phyloP scores from a whole-genome alignment of 148 eudicot genomes.

The Gaultheria prostrata region DNA sequence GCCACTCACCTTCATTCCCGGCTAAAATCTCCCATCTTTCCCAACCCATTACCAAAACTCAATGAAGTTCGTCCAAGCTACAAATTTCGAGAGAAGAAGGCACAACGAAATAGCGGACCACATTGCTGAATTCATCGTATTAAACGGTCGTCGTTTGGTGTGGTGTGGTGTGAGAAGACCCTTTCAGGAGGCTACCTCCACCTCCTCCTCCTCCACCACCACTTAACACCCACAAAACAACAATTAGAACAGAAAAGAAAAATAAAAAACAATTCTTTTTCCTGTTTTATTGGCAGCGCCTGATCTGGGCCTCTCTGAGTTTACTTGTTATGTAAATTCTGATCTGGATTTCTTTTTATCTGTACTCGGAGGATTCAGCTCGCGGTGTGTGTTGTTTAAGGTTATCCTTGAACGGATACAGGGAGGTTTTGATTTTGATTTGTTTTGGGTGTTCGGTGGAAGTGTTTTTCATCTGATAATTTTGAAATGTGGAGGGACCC shows the following conservation, averaged over 20 bases:
- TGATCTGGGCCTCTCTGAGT: slow-evolving; percentile 30
- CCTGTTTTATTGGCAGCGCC: slow-evolving; percentile 11
- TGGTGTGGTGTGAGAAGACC: not conserved
- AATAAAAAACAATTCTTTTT: not conserved
- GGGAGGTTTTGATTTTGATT: slow-evolving; percentile 10
- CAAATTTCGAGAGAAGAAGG: not conserved
- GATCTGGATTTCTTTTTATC: slow-evolving; percentile 16
- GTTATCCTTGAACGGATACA: slow-evolving; percentile 18
- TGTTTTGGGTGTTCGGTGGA: slow-evolving; percentile 8
- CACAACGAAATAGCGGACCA: not conserved
- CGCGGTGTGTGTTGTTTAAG: slow-evolving; percentile 6
- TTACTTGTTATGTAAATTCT: slow-evolving; percentile 18
- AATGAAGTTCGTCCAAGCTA: not conserved
- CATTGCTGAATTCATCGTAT: not conserved
- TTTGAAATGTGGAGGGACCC: slow-evolving; percentile 69
- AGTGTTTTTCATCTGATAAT: slow-evolving; percentile 5
- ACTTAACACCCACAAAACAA: not conserved
- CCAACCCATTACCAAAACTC: not conserved
- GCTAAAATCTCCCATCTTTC: not conserved
- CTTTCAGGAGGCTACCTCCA: not conserved
- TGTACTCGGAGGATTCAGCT: slow-evolving; percentile 23
- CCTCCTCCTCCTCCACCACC: not conserved
- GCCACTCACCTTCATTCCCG: slow-evolving; percentile 2
- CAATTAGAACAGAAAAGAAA: not conserved
- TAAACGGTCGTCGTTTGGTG: slow-evolving; percentile 15